Evolutionary conservation across 371 early-diverging fungal species (phyloP).

Genomic region (Rhizomucor miehei): DNA sequence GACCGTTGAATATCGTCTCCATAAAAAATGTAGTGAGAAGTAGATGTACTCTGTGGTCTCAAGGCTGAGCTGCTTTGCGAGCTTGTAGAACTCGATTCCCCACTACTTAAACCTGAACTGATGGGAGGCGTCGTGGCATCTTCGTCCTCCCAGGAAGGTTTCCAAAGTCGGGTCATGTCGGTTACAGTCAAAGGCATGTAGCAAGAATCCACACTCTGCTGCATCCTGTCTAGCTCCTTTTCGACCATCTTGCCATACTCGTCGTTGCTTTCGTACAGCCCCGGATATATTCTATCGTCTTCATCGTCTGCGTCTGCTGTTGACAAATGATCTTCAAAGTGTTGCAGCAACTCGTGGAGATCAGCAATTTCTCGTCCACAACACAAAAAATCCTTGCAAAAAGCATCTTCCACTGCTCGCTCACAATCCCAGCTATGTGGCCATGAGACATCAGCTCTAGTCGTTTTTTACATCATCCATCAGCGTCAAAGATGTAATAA

Average conservation of each 20-base stretch:
- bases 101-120: no score
- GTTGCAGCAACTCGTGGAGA: slow-evolving; percentile 88
- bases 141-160: no score
- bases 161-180: no score
- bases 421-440: slow-evolving; percentile 19
- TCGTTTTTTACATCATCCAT: no score
- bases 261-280: not conserved
- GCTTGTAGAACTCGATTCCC: no score
- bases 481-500: no score
- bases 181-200: not conserved
- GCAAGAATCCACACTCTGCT: not conserved
- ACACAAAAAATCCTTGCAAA: slow-evolving; percentile 89
- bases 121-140: no score
- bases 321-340: slow-evolving; percentile 86
- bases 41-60: no score
- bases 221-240: not conserved
- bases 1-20: no score
- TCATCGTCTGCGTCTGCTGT: slow-evolving; percentile 48
- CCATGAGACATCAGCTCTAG: not conserved
- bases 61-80: no score
- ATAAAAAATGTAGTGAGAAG: no score
- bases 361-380: slow-evolving; percentile 77
- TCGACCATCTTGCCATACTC: not conserved
- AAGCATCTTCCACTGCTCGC: slow-evolving; percentile 78
- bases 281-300: slow-evolving; percentile 6